Conservation (phyloP, 2,329 filamentous ascomycete genomes). For the Talaromyces amestolkiae region DNA sequence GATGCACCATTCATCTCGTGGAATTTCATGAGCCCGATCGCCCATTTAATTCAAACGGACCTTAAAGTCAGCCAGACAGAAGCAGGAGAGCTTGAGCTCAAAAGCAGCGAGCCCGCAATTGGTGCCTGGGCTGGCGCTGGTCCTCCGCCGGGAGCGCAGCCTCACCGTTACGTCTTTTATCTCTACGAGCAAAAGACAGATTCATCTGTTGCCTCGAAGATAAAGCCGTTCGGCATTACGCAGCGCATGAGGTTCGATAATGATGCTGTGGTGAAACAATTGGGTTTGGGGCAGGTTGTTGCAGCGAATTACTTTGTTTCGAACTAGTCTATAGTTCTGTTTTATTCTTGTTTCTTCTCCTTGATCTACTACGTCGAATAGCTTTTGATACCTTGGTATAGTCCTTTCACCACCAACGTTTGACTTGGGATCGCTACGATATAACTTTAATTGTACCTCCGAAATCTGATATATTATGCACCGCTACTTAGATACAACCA, state of each 20-base stretch:
- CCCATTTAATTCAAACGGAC: constrained; percentile 50
- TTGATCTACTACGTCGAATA: no score
- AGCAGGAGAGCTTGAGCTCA: constrained; percentile 1
- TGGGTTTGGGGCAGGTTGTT: neutral
- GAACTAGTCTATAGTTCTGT: neutral
- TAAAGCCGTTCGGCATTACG: neutral
- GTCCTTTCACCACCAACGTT: no score
- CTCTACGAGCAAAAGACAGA: constrained; percentile 7
- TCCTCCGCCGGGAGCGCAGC: constrained; percentile 11
- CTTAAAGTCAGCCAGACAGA: constrained; percentile 22
- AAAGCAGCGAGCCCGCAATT: neutral
- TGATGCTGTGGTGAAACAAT: constrained; percentile 11
- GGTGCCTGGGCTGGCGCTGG: constrained; percentile 6
- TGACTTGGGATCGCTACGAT: no score
- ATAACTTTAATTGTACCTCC: no score
- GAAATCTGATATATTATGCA: no score
- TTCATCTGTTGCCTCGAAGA: neutral
- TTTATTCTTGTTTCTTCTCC: no score
- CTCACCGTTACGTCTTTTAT: constrained; percentile 17
- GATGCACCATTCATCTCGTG: constrained; percentile 49
- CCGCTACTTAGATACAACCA: no score
- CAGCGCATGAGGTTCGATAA: constrained; percentile 6
- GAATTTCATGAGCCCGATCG: constrained; percentile 42
- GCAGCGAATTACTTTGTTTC: constrained; percentile 1
- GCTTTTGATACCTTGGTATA: no score